Evolutionary conservation across 2,329 filamentous ascomycete species (phyloP), one percentile per base, ranked within the genome.

Genomic region (Sarocladium kiliense): DNA sequence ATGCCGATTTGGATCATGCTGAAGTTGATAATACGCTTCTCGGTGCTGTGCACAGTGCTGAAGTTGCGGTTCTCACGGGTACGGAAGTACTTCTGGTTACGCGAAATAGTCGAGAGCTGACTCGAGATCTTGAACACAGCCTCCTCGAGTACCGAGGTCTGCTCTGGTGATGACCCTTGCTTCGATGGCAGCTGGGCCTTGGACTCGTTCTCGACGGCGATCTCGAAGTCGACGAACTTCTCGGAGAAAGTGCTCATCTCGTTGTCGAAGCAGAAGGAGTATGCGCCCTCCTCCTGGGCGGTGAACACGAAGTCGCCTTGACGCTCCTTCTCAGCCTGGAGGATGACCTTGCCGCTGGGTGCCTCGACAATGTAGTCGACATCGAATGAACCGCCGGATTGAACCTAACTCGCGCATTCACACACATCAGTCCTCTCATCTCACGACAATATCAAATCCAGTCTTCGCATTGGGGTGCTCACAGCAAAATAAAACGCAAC

Each of bases 41-140:
- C 94, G 39, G 94, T 99, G 76, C 92, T 97, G 71, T 90, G 83
- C 65, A 99, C 94, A 10, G 94, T 99, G 76, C 90, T 95, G 76
- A 99, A 97, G 76, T 99, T 99, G 59, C 94, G 84, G 81, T 99
- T 99, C 80, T 99, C 94, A 62, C 94, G 86, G 2, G 94, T 99
- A 60, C 95, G 89, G 85, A 99, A 99, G 79, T 99, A 99, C 72
- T 99, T 99, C 69, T 99, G 94, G 77, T 96, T 97, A 66, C 94
- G 85, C 41, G 89, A 91, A 68, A 99, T 94, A 59, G 92, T 97
- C 14, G 91, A 96, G 53, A 99, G 77, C 68, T 96, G 91, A 60
- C 90, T 87, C 12, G 91, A 96, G 58, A 99, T 81, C 77, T 96
- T 97, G 78, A 94, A 91, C 65, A 97, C 88, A 39, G 91, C 93